These are phyloP conservation scores for Sanghuangporus sanghuang DNA, from an alignment of 1,284 basidiomycete species.

Conservation along the genomic window DNA sequence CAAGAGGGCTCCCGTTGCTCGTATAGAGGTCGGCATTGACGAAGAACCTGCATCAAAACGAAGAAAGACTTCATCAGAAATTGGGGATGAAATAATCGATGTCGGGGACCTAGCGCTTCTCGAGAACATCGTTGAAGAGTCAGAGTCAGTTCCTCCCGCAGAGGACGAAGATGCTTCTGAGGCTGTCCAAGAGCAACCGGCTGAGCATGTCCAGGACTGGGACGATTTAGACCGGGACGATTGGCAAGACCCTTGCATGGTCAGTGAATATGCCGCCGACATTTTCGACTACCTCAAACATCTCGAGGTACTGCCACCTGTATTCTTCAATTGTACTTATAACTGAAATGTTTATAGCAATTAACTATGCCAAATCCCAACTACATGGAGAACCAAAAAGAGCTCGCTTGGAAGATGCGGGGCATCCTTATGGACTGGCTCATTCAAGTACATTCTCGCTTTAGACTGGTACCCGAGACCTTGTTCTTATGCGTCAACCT, in stretches of 20 bases:
- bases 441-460: constrained; percentile 92
- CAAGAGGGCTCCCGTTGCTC: constrained; percentile 24
- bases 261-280: constrained; percentile 92
- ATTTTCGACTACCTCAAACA: constrained; percentile 91
- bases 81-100: constrained; percentile 50
- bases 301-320: constrained; percentile 45
- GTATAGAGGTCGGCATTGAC: constrained; percentile 24
- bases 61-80: constrained; percentile 65
- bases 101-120: constrained; percentile 45
- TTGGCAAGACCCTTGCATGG: constrained; percentile 94
- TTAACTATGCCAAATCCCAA: constrained; percentile 81
- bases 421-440: constrained; percentile 96
- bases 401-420: constrained; percentile 92
- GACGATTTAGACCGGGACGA: constrained; percentile 93
- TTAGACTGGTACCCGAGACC: constrained; percentile 92
- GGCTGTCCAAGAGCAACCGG: constrained; percentile 26
- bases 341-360: constrained; percentile 39
- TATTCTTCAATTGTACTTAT: constrained; percentile 8
- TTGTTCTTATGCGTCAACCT: constrained; percentile 94
- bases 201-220: constrained; percentile 60
- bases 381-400: constrained; percentile 89
- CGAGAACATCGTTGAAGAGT: constrained; percentile 26
- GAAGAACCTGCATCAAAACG: constrained; percentile 59
- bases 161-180: constrained; percentile 32
- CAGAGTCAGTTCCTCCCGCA: constrained; percentile 28